A percentile compares a stretch with the other conserved stretches of the same genome.
Conservation (phyloP, 2,329 filamentous ascomycete genomes). For the Arthrinium phaeospermum region DNA sequence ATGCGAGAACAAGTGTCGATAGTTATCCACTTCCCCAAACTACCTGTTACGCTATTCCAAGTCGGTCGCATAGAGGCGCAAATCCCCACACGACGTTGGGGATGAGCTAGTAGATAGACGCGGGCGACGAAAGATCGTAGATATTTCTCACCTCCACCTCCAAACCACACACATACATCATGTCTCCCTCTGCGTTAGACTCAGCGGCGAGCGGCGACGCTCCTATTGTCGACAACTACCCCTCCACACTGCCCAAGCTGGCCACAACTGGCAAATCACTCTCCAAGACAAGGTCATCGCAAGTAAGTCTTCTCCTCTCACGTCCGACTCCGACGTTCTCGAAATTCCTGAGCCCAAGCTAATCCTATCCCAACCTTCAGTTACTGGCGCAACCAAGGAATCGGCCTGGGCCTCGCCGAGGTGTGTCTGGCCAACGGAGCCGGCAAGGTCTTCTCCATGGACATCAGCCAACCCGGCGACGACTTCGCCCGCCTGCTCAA, state of each 20-base stretch:
- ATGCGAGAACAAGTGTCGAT: background rate
- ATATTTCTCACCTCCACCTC: background rate
- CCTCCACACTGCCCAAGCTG: constrained; percentile 39
- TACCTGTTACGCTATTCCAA: background rate
- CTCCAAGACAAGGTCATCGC: constrained; percentile 46
- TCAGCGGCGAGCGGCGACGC: constrained; percentile 17
- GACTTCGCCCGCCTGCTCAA: constrained; percentile 46
- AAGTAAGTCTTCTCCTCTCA: constrained; percentile 35
- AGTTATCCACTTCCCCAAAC: background rate
- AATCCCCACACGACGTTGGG: background rate
- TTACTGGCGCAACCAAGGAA: constrained; percentile 51
- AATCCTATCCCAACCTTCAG: constrained; percentile 20
- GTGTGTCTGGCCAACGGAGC: constrained; percentile 52
- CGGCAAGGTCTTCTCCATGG: constrained; percentile 46
- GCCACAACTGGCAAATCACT: constrained; percentile 43
- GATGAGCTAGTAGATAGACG: background rate
- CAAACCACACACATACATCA: background rate
- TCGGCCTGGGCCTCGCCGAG: constrained; percentile 52
- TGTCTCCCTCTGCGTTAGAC: constrained; percentile 27
- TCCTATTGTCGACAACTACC: constrained; percentile 28
- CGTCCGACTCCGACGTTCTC: background rate
- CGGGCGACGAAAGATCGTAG: background rate
- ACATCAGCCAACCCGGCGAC: constrained; percentile 45
- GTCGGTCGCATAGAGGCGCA: background rate
- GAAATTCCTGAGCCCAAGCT: constrained; percentile 15